Conservation (phyloP, 2,329 filamentous ascomycete species). For the Phyllosticta citribraziliensis region DNA sequence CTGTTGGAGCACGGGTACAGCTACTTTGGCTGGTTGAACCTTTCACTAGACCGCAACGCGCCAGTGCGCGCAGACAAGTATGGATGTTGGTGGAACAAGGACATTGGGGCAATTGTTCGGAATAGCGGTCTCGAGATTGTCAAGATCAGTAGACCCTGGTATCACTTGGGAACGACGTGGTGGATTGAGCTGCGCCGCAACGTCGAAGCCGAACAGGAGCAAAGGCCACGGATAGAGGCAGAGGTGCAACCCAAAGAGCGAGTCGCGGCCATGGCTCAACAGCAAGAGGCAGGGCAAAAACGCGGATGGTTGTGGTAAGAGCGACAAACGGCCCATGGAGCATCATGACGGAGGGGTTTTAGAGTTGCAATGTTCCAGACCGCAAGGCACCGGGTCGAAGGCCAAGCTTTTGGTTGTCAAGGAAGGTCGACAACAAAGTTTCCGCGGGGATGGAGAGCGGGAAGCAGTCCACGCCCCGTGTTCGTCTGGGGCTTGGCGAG, state of each 20-base stretch:
- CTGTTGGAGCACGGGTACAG: slow-evolving; percentile 42
- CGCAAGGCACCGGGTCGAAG: not conserved
- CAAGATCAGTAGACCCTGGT: slow-evolving; percentile 27
- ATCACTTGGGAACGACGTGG: slow-evolving; percentile 41
- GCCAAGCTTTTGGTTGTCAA: not conserved
- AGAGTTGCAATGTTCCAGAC: not conserved
- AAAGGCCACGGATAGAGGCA: not conserved
- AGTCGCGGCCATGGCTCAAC: not conserved
- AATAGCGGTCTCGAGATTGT: slow-evolving; percentile 40
- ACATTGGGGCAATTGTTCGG: slow-evolving; percentile 39
- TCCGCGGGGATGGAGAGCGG: not conserved
- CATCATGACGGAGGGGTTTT: not conserved
- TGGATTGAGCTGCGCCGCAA: slow-evolving; percentile 32
- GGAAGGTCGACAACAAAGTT: not conserved
- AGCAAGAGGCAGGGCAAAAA: not conserved
- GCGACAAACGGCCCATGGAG: not conserved
- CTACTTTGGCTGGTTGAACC: slow-evolving; percentile 39
- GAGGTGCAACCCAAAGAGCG: not conserved
- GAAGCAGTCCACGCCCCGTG: not conserved
- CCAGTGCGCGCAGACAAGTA: slow-evolving; percentile 38
- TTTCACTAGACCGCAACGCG: slow-evolving; percentile 35
- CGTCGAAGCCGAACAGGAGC: slow-evolving; percentile 8
- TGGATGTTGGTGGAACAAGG: slow-evolving; percentile 45
- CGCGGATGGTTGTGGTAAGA: not conserved
- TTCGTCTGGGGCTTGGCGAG: not conserved